phyloP scores from a whole-genome alignment of 2,329 filamentous ascomycete genomes.

The Trichoderma sp. region DNA sequence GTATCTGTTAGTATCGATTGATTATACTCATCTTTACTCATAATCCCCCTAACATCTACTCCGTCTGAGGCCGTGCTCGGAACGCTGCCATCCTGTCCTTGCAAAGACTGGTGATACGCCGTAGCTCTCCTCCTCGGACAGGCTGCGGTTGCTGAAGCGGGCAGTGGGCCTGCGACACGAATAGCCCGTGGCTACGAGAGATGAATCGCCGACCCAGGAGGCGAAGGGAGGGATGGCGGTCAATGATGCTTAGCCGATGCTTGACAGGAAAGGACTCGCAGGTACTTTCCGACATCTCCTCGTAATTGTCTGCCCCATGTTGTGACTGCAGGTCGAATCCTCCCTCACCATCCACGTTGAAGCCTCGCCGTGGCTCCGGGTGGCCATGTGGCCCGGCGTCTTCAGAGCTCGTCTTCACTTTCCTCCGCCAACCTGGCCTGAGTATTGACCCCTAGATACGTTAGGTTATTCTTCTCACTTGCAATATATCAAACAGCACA shows the following conservation, averaged over 20 bases:
- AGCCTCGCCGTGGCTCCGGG: constrained; percentile 13
- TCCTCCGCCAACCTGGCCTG: neutral
- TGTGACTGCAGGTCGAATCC: constrained; percentile 8
- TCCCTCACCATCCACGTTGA: constrained; percentile 32
- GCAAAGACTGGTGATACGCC: constrained; percentile 33
- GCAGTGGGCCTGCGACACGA: constrained; percentile 36
- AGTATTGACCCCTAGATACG: neutral
- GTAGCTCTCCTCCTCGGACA: constrained; percentile 36
- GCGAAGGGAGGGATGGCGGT: constrained; percentile 24
- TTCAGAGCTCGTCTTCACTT: neutral
- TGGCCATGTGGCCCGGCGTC: neutral
- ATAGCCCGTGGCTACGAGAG: constrained; percentile 29
- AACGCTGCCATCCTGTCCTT: constrained; percentile 21
- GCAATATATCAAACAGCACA: neutral
- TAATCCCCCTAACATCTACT: neutral
- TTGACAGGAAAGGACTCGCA: neutral
- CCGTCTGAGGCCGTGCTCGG: constrained; percentile 17
- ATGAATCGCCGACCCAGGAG: constrained; percentile 27
- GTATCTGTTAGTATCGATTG: neutral
- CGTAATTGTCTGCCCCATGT: neutral
- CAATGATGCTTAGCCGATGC: neutral
- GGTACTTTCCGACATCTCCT: neutral
- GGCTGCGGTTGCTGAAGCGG: constrained; percentile 38
- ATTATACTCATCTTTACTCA: neutral
- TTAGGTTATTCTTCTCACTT: neutral